Evolutionary conservation across 805 yeast genomes (phyloP).

Genomic region (Brettanomyces anomalus): DNA sequence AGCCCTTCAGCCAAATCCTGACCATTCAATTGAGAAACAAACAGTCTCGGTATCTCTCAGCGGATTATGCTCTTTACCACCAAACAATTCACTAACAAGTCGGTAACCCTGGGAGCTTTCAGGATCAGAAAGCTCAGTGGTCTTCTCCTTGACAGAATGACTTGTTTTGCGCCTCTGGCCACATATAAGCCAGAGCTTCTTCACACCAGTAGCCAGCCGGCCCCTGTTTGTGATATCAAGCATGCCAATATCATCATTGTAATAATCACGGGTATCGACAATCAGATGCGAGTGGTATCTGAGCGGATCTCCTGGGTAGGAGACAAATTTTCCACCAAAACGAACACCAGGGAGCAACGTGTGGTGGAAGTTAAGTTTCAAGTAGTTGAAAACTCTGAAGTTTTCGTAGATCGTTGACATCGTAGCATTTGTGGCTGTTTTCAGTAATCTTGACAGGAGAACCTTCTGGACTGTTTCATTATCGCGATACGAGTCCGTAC

Average conservation of each 20-base stretch:
- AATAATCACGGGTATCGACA: conserved; percentile 40
- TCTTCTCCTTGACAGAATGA: background rate
- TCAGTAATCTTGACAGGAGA: conserved; percentile 4
- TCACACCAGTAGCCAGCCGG: conserved; percentile 84
- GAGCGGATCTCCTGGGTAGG: conserved; percentile 93
- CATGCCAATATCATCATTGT: conserved; percentile 46
- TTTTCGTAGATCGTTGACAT: conserved; percentile 8
- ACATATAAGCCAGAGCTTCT: conserved; percentile 67
- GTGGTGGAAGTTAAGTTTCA: conserved; percentile 23
- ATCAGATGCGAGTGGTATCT: conserved; percentile 83
- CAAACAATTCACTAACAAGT: conserved; percentile 1
- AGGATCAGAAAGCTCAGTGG: conserved; percentile 8
- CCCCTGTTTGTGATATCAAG: conserved; percentile 73
- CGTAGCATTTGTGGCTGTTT: background rate
- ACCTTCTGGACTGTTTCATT: background rate
- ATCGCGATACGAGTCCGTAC: background rate
- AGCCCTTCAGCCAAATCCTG: conserved; percentile 73
- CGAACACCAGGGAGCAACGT: conserved; percentile 76
- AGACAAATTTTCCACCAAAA: conserved; percentile 83
- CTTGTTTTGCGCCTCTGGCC: conserved; percentile 19
- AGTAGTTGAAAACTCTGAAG: conserved; percentile 13
- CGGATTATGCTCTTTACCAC: background rate
- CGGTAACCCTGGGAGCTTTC: conserved; percentile 5
- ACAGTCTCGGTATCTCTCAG: conserved; percentile 23
- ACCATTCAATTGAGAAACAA: conserved; percentile 85